Evolutionary conservation across 2,329 filamentous ascomycete genomes (phyloP), one percentile per base, ranked within the genome.

Genomic region (Cladosporium sp.): DNA sequence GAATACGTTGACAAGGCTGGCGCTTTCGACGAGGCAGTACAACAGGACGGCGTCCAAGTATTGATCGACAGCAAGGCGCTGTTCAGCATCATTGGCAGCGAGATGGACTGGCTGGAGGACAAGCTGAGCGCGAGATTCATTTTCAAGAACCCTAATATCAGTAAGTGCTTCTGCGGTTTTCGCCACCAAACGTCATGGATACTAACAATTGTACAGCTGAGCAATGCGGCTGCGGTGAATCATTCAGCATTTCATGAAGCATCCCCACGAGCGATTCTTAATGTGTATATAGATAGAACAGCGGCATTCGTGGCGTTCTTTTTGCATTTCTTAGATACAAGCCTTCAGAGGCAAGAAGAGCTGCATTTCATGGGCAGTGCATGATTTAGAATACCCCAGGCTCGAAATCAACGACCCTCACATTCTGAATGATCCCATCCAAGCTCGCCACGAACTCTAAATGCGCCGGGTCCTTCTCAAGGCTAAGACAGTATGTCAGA

Each of bases 31-130:
- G 95, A 99, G 79, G 85, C 89, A 61, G 92, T 99, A 1, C 93
- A 96, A 76, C 95, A 99, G 78, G 95, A 98, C 74, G 95, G 94
- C 0, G 94, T 99, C 66, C 94, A 92, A 80, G 94, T 99, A 38
- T 79, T 98, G 77, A 95, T 99, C 66, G 95, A 99, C 79, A 96
- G 92, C 84, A 98, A 97, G 83, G 95, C 95, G 51, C 82, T 99
- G 59, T 93, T 99, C 78, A 98, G 94, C 79, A 98, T 99, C 64
- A 97, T 99, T 73, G 95, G 95, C 5, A 97, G 91, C 76, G 94
- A 98, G 81, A 99, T 99, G 95, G 95, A 99, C 76, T 99, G 94
- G 93, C 85, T 94, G 12, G 93, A 98, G 80, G 95, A 98, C 74
- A 97, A 96, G 82, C 81, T 99, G 70, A 96, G 90, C 78, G 87